Evolutionary conservation across 2,329 filamentous ascomycete species (phyloP).

Genomic region (Fulvia fulva): DNA sequence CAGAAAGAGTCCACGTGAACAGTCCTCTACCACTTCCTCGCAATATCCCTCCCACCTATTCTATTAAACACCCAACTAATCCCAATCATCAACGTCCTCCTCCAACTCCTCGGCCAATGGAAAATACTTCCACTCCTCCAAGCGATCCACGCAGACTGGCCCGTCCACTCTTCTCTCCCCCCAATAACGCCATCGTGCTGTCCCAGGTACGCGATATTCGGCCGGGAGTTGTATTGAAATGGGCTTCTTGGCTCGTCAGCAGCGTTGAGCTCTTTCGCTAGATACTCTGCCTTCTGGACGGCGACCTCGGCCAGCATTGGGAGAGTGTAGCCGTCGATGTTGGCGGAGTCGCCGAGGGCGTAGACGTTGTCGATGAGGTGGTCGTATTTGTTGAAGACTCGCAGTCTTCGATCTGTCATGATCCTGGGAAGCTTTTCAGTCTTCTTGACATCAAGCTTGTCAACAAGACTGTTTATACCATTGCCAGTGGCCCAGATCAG

Average conservation of each 20-base stretch:
- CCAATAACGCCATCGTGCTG: constrained; percentile 41
- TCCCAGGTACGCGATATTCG: constrained; percentile 41
- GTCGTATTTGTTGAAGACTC: constrained; percentile 28
- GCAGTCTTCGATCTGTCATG: constrained; percentile 34
- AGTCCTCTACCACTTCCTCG: constrained; percentile 23
- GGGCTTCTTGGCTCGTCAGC: constrained; percentile 14
- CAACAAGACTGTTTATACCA: constrained; percentile 32
- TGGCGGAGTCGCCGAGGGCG: constrained; percentile 38
- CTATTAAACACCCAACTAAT: constrained; percentile 31
- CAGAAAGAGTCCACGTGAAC: background rate
- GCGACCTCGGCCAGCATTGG: constrained; percentile 39
- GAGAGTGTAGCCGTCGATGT: constrained; percentile 36
- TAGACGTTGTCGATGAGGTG: constrained; percentile 29
- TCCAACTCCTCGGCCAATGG: constrained; percentile 31
- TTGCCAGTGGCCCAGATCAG: constrained; percentile 41
- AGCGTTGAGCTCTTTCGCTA: constrained; percentile 30
- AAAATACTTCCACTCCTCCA: constrained; percentile 38
- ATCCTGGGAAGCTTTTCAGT: constrained; percentile 34
- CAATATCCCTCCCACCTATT: constrained; percentile 30
- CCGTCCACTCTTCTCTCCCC: constrained; percentile 40
- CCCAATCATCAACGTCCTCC: constrained; percentile 30
- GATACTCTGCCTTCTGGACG: constrained; percentile 38
- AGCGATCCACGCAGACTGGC: constrained; percentile 41
- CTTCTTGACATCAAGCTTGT: constrained; percentile 34
- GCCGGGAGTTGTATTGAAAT: constrained; percentile 40